These are phyloP conservation scores for Cryptosporidium tyzzeri DNA, from an alignment of 169 alveolate species.

Conservation along the genomic window DNA sequence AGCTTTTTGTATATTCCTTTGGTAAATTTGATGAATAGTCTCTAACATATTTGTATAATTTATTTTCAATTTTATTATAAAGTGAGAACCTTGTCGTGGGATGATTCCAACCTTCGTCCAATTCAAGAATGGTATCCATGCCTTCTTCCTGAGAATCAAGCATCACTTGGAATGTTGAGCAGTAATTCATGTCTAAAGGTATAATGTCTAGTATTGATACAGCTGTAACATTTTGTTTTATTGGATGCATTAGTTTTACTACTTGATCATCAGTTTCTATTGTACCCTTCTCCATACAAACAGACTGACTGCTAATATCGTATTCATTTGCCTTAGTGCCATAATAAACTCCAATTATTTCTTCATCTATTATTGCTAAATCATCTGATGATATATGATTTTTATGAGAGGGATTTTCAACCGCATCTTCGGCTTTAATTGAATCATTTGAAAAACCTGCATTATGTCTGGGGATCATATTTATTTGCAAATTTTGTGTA, in stretches of 20 bases:
- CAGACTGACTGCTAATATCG: not conserved
- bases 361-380: conserved; percentile 34
- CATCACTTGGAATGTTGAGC: conserved; percentile 46
- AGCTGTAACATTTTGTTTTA: conserved; percentile 31
- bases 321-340: not conserved
- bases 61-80: conserved; percentile 21
- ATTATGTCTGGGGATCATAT: conserved; percentile 32
- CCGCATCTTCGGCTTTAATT: not conserved
- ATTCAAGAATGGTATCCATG: conserved; percentile 21
- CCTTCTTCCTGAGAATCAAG: conserved; percentile 28
- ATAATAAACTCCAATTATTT: conserved; percentile 7
- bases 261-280: not conserved
- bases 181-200: conserved; percentile 17
- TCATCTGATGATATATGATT: conserved; percentile 27
- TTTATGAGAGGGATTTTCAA: not conserved
- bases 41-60: conserved; percentile 21
- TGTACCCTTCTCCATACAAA: not conserved
- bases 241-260: conserved; percentile 47
- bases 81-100: conserved; percentile 56
- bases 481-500: not conserved
- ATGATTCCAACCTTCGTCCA: conserved; percentile 48
- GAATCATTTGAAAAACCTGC: conserved; percentile 27
- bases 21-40: conserved; percentile 34
- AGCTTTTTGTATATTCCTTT: conserved; percentile 27
- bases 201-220: conserved; percentile 31